A percentile compares a stretch with the other conserved stretches of the same genome.
These are phyloP conservation scores for Cinnamomum chago DNA, from an alignment of 164 flowering plant species.

Conservation along the genomic window DNA sequence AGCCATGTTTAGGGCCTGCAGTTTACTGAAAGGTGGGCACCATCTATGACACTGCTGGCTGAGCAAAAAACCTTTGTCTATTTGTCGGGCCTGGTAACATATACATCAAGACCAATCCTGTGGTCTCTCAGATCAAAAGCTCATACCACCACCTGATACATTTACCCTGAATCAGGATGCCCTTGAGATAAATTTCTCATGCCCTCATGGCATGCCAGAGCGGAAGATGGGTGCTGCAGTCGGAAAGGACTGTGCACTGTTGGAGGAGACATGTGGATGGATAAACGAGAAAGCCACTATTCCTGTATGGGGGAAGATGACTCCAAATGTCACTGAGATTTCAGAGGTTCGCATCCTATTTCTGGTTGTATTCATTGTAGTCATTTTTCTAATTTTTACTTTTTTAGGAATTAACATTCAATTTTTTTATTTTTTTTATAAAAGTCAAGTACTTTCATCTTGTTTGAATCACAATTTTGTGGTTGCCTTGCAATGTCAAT, in stretches of 20 bases:
- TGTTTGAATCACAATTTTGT: no score
- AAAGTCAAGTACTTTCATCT: background rate
- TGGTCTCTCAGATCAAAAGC: background rate
- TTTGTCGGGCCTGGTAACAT: no score
- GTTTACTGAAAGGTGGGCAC: background rate
- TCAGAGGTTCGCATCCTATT: conserved; percentile 49
- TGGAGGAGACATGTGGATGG: conserved; percentile 98
- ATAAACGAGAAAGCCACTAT: conserved; percentile 91
- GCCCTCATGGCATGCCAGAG: conserved; percentile 99
- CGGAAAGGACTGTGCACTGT: conserved; percentile 83
- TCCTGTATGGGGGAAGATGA: conserved; percentile 99
- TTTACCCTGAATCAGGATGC: conserved; percentile 61
- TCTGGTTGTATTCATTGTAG: conserved; percentile 34
- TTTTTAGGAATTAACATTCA: background rate
- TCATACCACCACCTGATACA: background rate
- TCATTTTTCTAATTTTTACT: no score
- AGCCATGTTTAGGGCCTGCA: background rate
- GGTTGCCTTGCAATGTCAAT: no score
- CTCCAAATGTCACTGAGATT: conserved; percentile 95
- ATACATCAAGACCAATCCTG: background rate
- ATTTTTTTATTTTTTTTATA: no score
- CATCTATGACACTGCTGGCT: background rate
- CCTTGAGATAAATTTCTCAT: conserved; percentile 88
- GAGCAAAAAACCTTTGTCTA: background rate
- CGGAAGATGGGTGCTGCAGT: conserved; percentile 99